Evolutionary conservation across 352 stramenopile genomes (phyloP), one percentile per base, ranked within the genome.

Genomic region (Saprolegnia diclina): DNA sequence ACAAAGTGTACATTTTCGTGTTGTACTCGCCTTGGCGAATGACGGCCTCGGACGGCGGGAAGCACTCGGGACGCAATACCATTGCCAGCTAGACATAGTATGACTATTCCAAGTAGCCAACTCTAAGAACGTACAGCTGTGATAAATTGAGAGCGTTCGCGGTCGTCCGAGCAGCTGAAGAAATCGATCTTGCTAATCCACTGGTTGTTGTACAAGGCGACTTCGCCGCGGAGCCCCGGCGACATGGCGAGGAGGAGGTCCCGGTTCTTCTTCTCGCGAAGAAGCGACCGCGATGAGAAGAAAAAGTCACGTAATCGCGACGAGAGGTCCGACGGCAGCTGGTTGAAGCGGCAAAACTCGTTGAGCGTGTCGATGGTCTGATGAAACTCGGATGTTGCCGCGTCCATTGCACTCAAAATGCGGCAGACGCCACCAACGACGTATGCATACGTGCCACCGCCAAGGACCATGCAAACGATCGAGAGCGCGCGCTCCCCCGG

Each of bases 401-500:
- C 50, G 53, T 73, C 62, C 67, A 73, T 71, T 42, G 67, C 46
- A 64, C 45, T 68, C 21, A 70, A 29, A 38, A 71, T 73, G 18
- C 55, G 52, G 44, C 56, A 67, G 19, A 73, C 64, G n/a, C 32
- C 32, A 64, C 67, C 67, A 18, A 73, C 62, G 18, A 73, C 53
- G 52, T 70, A 73, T 10, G 67, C 67, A 9, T 70, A 73, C 0
- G 45, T 68, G 48, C 52, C 62, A 29, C 56, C 56, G 38, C 67
- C 67, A n/a, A 73, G 40, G 37, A 67, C 29, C 67, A 73, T 73
- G 11, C 56, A 66, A 24, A 72, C 52, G 46, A 73, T 73, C 22
- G 67, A 44, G 22, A 73, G 35, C 4, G 67, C 71, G 29, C 90
- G 77, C 56, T 94, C 84, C 11, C 66, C 67, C 3, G 82, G 72